Percentiles rank a stretch among this genome's conserved stretches.
Conservation (phyloP, 495 filamentous ascomycete species). For the Trichocladium antarcticum region DNA sequence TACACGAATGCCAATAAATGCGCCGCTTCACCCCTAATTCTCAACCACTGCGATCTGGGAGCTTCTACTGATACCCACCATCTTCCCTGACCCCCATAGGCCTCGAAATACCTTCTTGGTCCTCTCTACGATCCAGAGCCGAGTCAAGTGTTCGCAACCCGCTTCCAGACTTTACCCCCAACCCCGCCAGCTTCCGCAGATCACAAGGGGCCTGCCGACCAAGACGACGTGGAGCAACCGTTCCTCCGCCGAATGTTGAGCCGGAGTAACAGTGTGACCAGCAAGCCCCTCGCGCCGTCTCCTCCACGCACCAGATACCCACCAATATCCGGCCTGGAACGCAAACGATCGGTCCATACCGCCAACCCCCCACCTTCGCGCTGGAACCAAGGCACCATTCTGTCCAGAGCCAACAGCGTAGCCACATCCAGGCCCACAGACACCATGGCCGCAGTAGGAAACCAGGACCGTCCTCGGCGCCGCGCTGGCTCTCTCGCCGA, state of each 20-base stretch:
- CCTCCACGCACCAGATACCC: conserved; percentile 7
- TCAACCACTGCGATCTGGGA: neutral
- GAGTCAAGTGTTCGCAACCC: conserved; percentile 22
- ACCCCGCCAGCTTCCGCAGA: conserved; percentile 26
- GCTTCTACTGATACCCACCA: neutral
- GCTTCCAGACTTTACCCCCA: conserved; percentile 13
- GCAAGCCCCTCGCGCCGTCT: conserved; percentile 4
- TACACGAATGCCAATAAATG: too few relatives aligned
- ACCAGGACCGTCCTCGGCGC: conserved; percentile 6
- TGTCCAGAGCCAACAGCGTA: conserved; percentile 20
- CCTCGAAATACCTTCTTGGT: conserved; percentile 46
- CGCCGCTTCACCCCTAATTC: too few relatives aligned
- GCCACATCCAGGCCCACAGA: conserved; percentile 15
- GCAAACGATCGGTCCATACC: conserved; percentile 15
- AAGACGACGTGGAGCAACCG: conserved; percentile 9
- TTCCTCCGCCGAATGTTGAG: conserved; percentile 16
- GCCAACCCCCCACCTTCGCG: conserved; percentile 16
- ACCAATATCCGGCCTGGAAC: conserved; percentile 7
- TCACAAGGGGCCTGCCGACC: conserved; percentile 4
- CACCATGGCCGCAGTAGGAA: neutral
- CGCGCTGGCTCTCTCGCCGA: conserved; percentile 19
- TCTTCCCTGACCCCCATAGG: conserved; percentile 23
- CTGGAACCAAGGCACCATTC: conserved; percentile 25
- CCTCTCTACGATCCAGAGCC: conserved; percentile 33
- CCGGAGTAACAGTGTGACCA: conserved; percentile 15